phyloP scores from a whole-genome alignment of 2,329 filamentous ascomycete genomes.

The Verticillium dahliae region DNA sequence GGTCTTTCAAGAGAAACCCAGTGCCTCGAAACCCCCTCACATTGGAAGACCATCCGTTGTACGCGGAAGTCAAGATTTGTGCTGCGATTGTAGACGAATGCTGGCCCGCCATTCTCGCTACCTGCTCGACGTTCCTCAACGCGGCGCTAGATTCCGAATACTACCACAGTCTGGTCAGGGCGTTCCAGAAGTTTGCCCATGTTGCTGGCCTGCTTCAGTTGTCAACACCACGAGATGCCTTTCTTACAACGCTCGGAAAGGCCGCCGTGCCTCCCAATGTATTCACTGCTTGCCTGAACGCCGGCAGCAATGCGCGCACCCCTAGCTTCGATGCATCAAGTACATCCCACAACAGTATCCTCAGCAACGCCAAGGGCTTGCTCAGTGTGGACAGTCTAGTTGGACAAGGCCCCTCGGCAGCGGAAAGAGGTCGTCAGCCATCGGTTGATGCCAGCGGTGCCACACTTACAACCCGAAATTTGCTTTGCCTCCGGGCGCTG shows the following conservation, averaged over 20 bases:
- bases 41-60: constrained; percentile 65
- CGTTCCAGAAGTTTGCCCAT: constrained; percentile 92
- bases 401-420: constrained; percentile 46
- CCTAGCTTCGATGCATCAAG: constrained; percentile 37
- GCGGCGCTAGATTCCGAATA: constrained; percentile 88
- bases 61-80: constrained; percentile 66
- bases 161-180: constrained; percentile 84
- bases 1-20: constrained; percentile 67
- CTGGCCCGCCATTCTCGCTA: constrained; percentile 92
- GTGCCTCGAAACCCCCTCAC: constrained; percentile 79
- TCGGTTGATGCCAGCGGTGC: constrained; percentile 48
- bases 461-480: constrained; percentile 77
- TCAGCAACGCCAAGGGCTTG: constrained; percentile 65
- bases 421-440: constrained; percentile 53
- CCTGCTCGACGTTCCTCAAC: constrained; percentile 91
- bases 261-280: constrained; percentile 82
- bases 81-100: constrained; percentile 82
- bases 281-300: constrained; percentile 52
- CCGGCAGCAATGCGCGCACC: constrained; percentile 36
- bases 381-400: constrained; percentile 68
- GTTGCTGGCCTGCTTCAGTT: constrained; percentile 85
- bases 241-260: constrained; percentile 89
- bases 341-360: constrained; percentile 39
- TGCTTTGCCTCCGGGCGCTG: constrained; percentile 82
- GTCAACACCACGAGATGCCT: constrained; percentile 82